These are phyloP conservation scores for Phialophora tarda DNA, from an alignment of 2,329 filamentous ascomycete genomes.

Conservation along the genomic window DNA sequence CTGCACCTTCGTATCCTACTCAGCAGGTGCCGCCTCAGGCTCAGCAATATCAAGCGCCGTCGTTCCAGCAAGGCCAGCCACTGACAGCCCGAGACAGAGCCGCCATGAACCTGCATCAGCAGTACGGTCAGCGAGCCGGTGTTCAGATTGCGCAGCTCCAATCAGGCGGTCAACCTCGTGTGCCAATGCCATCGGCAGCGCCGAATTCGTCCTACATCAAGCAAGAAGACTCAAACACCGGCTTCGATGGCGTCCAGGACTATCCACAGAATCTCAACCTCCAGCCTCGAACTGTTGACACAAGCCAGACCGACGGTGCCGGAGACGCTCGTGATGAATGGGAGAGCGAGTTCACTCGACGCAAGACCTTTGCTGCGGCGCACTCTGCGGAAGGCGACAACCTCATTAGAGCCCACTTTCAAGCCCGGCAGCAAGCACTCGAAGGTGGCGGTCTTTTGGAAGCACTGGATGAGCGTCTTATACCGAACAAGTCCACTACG, in stretches of 20 bases:
- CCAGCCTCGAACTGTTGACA: constrained; percentile 48
- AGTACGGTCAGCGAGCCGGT: constrained; percentile 40
- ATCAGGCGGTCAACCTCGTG: constrained; percentile 40
- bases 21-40: constrained; percentile 28
- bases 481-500: constrained; percentile 47
- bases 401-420: constrained; percentile 51
- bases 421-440: constrained; percentile 48
- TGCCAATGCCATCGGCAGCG: constrained; percentile 49
- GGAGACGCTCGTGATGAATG: constrained; percentile 64
- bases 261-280: constrained; percentile 22
- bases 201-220: constrained; percentile 47
- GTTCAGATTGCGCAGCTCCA: constrained; percentile 41
- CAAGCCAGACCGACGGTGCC: constrained; percentile 77
- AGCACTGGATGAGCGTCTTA: constrained; percentile 49
- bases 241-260: constrained; percentile 29
- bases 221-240: constrained; percentile 33
- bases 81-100: constrained; percentile 39
- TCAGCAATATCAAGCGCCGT: constrained; percentile 40
- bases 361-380: constrained; percentile 48
- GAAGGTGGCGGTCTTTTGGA: constrained; percentile 55
- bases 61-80: constrained; percentile 43
- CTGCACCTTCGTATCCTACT: constrained; percentile 29
- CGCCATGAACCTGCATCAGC: constrained; percentile 38
- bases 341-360: constrained; percentile 53
- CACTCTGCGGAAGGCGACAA: constrained; percentile 48